Evolutionary conservation across 805 yeast genomes (phyloP), one percentile per base, ranked within the genome.

Genomic region (Lipomyces mesembrius): DNA sequence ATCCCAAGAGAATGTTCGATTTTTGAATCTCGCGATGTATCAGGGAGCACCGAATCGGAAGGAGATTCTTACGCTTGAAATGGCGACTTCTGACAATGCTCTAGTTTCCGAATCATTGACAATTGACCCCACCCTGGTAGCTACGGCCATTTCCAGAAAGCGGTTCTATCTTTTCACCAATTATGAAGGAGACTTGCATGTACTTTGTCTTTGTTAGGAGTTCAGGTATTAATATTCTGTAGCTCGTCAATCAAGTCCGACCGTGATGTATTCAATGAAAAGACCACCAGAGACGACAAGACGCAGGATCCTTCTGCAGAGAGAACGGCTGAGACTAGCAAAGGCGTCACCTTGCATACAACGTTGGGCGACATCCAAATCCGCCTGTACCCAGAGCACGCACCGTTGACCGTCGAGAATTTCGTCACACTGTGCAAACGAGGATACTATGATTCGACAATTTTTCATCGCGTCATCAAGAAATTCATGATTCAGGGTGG

Each of bases 401-500:
- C 81, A 0, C 85, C 85, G 3, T 71, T 77, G 54, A 79, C 84
- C 0, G 80, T 77, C 12, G 82, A 81, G 65, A 82, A 82, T 69
- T 82, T 82, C 65, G 71, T 77, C 11, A 70, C 72, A 27, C 75
- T 79, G 25, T 78, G 82, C 69, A 57, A 70, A 43, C 74, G 73
- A 3, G 79, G 79, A 14, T 83, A 81, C 69, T 82, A 82, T 73
- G 76, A 82, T 67, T 72, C 76, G 29, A 70, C 79, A 20, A 77
- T 77, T 9, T 77, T 78, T 70, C 81, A 79, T 63, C 65, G 77
- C 20, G 73, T 85, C 20, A 84, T 85, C 70, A 80, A 82, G 69
- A 82, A 80, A 61, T 85, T 85, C 71, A 85, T 85, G 88, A 82
- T 86, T 70, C 88, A 85, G 74, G 85, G 85, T 55, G 88, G 88